Evolutionary conservation across 495 filamentous ascomycete species (phyloP).

Genomic region (Penicillium egyptiacum): DNA sequence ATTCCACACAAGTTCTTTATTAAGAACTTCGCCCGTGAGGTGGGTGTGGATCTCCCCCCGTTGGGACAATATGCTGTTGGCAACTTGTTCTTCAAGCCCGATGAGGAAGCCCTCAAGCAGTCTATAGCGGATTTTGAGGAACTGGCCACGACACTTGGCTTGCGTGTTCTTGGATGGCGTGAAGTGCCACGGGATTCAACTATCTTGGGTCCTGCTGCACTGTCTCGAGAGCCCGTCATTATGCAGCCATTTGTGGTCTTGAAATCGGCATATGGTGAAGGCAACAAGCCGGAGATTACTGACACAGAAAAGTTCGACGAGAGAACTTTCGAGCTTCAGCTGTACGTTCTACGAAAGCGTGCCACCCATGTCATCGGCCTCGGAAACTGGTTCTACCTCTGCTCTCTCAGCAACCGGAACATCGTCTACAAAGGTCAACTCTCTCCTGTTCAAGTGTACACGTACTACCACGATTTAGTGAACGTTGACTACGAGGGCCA

Average conservation of each 20-base stretch:
- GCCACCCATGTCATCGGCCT: conserved; percentile 92
- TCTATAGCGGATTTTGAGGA: conserved; percentile 89
- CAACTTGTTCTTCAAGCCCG: conserved; percentile 98
- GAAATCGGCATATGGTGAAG: conserved; percentile 79
- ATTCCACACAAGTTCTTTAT: conserved; percentile 99
- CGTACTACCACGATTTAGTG: conserved; percentile 97
- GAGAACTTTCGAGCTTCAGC: conserved; percentile 83
- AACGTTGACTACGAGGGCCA: conserved; percentile 97
- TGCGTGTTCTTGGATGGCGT: conserved; percentile 95
- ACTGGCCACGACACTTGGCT: conserved; percentile 79
- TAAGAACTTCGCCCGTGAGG: conserved; percentile 94
- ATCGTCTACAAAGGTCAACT: conserved; percentile 99
- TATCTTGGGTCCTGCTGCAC: conserved; percentile 88
- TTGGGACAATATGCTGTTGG: conserved; percentile 95
- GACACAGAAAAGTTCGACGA: conserved; percentile 82
- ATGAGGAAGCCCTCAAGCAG: conserved; percentile 80
- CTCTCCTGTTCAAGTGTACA: conserved; percentile 95
- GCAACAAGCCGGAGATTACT: conserved; percentile 75
- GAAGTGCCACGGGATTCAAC: conserved; percentile 91
- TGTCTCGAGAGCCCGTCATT: conserved; percentile 91
- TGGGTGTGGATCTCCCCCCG: conserved; percentile 79
- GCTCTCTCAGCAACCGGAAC: conserved; percentile 96
- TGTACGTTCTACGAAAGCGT: conserved; percentile 93
- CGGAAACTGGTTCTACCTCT: conserved; percentile 99
- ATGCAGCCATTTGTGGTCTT: conserved; percentile 96